phyloP scores from a whole-genome alignment of 768 basidiomycete genomes.

The Leccinum aurantiacum region DNA sequence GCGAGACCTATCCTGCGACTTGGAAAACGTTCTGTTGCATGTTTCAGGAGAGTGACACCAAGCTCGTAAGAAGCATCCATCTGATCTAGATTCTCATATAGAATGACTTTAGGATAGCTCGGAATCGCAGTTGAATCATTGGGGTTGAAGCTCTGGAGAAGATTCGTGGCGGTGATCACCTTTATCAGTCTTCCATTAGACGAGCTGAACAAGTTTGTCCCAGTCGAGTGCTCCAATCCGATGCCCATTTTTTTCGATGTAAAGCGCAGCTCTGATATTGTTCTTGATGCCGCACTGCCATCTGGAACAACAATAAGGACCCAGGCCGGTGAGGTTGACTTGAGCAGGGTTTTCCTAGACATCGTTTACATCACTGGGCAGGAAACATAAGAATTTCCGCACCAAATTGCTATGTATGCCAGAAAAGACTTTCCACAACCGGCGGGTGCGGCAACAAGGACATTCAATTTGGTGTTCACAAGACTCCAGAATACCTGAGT shows the following conservation, averaged over 20 bases:
- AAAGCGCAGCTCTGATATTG: constrained; percentile 50
- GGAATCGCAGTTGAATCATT: constrained; percentile 24
- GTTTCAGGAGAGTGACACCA: constrained; percentile 67
- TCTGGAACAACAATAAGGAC: constrained; percentile 65
- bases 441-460: constrained; percentile 75
- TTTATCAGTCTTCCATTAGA: constrained; percentile 49
- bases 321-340: constrained; percentile 46
- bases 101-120: constrained; percentile 57
- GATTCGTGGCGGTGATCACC: constrained; percentile 53
- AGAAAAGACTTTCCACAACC: constrained; percentile 80
- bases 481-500: constrained; percentile 87
- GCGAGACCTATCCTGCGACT: constrained; percentile 79
- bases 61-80: constrained; percentile 83
- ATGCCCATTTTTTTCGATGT: constrained; percentile 41
- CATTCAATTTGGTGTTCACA: constrained; percentile 62
- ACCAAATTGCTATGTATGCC: constrained; percentile 74
- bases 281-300: constrained; percentile 54
- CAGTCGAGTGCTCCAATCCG: constrained; percentile 34
- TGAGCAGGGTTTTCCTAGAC: constrained; percentile 54
- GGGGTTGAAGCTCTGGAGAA: constrained; percentile 45
- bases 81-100: constrained; percentile 86
- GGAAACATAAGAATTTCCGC: constrained; percentile 27
- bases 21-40: constrained; percentile 57
- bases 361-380: constrained; percentile 14
- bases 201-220: constrained; percentile 33